These are phyloP conservation scores for Zychaea mexicana DNA, from an alignment of 371 early-diverging fungal genomes.

Conservation along the genomic window DNA sequence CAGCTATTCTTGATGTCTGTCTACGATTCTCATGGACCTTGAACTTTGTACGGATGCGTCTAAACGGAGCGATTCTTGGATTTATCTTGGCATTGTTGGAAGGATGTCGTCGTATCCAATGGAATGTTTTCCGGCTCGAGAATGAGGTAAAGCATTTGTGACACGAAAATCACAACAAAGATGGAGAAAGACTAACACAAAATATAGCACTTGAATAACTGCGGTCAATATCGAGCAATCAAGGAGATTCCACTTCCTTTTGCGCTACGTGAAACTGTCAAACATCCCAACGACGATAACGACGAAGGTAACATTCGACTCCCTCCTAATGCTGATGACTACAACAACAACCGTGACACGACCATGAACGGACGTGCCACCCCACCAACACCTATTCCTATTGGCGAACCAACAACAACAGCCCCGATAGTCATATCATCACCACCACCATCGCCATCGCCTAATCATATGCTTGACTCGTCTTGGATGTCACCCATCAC, in stretches of 20 bases:
- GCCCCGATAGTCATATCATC: no score
- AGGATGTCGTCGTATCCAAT: constrained; percentile 77
- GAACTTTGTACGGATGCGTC: constrained; percentile 23
- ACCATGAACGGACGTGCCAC: constrained; percentile 3
- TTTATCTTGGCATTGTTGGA: constrained; percentile 54
- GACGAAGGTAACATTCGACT: constrained; percentile 18
- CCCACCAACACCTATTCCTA: constrained; percentile 11
- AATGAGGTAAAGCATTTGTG: constrained; percentile 70
- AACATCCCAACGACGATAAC: constrained; percentile 25
- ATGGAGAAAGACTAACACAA: no score
- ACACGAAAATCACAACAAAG: no score
- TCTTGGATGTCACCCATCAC: constrained; percentile 5
- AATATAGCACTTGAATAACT: constrained; percentile 79
- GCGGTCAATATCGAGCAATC: constrained; percentile 84
- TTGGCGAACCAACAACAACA: not conserved
- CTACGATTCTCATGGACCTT: constrained; percentile 79
- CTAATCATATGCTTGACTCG: not conserved
- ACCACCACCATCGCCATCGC: not conserved
- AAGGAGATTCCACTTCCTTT: constrained; percentile 87
- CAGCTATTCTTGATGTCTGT: constrained; percentile 67
- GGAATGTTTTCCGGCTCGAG: constrained; percentile 91
- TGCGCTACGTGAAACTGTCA: constrained; percentile 19
- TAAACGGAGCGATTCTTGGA: constrained; percentile 17
- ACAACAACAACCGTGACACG: not conserved
- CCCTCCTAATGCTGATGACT: not conserved